Base-by-base conservation (phyloP, 345 rosid genomes). In the Eucalyptus curtisii region DNA sequence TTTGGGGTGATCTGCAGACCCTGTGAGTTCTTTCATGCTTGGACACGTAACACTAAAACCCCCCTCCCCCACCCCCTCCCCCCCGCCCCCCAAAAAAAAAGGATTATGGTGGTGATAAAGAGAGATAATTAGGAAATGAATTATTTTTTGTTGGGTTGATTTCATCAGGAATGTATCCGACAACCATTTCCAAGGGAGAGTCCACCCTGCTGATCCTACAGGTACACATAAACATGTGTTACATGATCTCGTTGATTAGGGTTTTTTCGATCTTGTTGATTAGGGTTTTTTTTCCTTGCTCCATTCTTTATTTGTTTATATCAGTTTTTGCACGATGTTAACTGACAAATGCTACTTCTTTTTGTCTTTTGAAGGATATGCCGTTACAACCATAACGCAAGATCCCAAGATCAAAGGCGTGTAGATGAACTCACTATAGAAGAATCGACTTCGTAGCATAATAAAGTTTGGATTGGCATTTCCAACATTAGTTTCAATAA, bases 91-190 rank as follows among this genome's bases (percentile, higher is more conserved):
- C 40, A 37, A 50, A 50, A 17, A 30, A 64, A n/a, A 64, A n/a
- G 0, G 19, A n/a, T 7, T 13, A 15, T 14, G 3, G 5, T 14
- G 17, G 19, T 64, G 76, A n/a, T 30, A 64, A 64, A 30, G 71
- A 64, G 71, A n/a, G 71, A 61, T 19, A 30, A n/a, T n/a, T 45
- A 55, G 30, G 13, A 10, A 44, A 14, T 30, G 0, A 42, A 55
- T 50, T 10, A 10, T 37, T 53, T 50, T 31, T 44, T 49, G 57
- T 52, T 52, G 57, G 87, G 31, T 30, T 37, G 22, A n/a, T 49
- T 82, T 86, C 24, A 13, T 47, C 92, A 93, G 96, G 92, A 91
- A 94, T 49, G 93, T 93, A 30, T 91, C 94, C 12, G 87, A 91
- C 81, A 94, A 93, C 79, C 24, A 37, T 14, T 47, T 94, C 76